Evolutionary conservation across 1,139 yeast genomes (phyloP).

Genomic region (Scheffersomyces cryptocercus): DNA sequence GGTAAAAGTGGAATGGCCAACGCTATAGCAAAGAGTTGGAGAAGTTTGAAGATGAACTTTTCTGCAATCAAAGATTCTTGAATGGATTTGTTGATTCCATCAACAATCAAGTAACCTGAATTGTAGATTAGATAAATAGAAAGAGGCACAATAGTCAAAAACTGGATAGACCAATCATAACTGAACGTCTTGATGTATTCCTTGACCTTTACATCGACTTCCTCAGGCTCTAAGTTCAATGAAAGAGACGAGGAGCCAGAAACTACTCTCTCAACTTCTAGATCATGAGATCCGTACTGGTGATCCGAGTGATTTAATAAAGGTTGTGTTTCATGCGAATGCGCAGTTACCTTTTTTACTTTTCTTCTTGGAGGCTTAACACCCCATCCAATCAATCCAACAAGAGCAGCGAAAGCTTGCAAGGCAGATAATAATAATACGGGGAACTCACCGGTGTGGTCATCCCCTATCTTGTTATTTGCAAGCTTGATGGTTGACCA

Average conservation of each 20-base stretch:
- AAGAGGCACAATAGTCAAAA: conserved; percentile 65
- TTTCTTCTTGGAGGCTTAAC: conserved; percentile 16
- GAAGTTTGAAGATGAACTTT: conserved; percentile 43
- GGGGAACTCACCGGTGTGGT: conserved; percentile 63
- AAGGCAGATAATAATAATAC: conserved; percentile 52
- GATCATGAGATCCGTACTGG: conserved; percentile 27
- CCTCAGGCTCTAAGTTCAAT: conserved; percentile 8
- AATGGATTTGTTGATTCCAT: conserved; percentile 67
- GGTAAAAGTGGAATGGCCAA: conserved; percentile 66
- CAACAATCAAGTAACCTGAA: conserved; percentile 54
- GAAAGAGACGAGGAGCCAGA: conserved; percentile 13
- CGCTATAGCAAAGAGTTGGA: conserved; percentile 34
- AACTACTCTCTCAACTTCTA: conserved; percentile 9
- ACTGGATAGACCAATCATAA: conserved; percentile 84
- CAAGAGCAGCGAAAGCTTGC: conserved; percentile 50
- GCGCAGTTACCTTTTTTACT: neutral
- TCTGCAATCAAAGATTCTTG: conserved; percentile 61
- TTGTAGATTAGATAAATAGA: conserved; percentile 53
- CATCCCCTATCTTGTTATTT: conserved; percentile 39
- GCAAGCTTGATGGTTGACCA: conserved; percentile 47
- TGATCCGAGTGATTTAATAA: conserved; percentile 22
- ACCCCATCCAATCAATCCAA: conserved; percentile 58
- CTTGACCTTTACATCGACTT: conserved; percentile 17
- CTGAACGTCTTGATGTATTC: conserved; percentile 45
- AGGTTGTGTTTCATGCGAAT: conserved; percentile 28